Evolutionary conservation across 805 yeast species (phyloP).

Genomic region (Komagataella phaffii): DNA sequence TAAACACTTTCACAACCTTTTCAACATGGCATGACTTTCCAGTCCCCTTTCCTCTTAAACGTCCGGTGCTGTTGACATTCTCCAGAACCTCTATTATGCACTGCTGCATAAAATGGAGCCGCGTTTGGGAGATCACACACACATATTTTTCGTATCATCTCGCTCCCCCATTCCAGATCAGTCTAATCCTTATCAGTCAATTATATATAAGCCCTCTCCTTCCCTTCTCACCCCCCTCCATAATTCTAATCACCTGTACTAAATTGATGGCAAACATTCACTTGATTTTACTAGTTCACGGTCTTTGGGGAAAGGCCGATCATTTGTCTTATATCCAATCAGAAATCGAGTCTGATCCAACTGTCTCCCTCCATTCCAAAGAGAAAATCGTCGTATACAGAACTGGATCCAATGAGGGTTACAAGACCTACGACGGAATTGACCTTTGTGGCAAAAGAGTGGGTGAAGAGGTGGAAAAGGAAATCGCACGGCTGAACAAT

Average conservation of each 20-base stretch:
- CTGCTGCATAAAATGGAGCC: neutral
- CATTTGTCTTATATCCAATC: conserved; percentile 52
- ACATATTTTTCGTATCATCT: neutral
- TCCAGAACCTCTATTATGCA: neutral
- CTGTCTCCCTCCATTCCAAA: conserved; percentile 13
- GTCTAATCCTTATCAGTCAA: neutral
- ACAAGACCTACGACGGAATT: conserved; percentile 74
- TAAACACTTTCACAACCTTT: no score
- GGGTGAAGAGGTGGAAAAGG: conserved; percentile 45
- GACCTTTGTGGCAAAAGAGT: conserved; percentile 75
- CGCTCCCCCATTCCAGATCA: neutral
- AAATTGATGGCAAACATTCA: neutral
- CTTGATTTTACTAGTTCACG: conserved; percentile 8
- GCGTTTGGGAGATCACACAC: neutral
- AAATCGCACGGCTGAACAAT: conserved; percentile 14
- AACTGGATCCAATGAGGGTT: conserved; percentile 53
- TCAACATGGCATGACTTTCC: neutral
- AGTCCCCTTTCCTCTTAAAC: neutral
- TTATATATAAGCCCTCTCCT: neutral
- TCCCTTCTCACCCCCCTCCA: neutral
- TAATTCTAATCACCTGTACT: neutral
- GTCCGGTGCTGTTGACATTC: neutral
- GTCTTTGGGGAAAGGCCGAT: conserved; percentile 65
- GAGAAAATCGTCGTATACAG: conserved; percentile 28
- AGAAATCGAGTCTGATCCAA: conserved; percentile 22